Conservation (phyloP, 805 yeast genomes). For the Yarrowia sp. region DNA sequence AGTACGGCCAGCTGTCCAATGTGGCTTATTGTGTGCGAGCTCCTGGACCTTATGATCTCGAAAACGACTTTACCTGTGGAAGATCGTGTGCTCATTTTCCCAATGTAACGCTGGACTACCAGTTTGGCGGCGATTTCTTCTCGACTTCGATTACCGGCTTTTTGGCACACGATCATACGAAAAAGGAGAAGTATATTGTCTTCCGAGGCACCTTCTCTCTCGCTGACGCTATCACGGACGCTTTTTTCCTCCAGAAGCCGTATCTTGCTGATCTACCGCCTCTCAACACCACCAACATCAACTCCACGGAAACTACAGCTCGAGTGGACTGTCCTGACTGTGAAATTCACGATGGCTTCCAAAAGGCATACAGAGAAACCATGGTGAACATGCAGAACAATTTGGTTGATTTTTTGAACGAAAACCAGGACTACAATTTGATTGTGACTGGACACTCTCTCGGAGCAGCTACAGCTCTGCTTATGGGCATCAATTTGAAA, state of each 20-base stretch:
- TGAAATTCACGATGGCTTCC: constrained; percentile 17
- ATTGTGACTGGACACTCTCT: constrained; percentile 74
- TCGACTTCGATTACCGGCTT: constrained; percentile 13
- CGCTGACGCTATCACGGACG: constrained; percentile 13
- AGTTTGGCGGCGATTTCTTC: constrained; percentile 20
- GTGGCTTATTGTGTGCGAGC: constrained; percentile 13
- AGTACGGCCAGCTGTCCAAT: constrained; percentile 24
- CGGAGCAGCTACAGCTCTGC: constrained; percentile 71
- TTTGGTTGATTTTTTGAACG: not conserved
- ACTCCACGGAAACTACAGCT: not conserved
- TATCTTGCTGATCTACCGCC: constrained; percentile 13
- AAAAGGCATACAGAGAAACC: constrained; percentile 23
- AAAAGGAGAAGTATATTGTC: constrained; percentile 16
- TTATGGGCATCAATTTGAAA: constrained; percentile 65
- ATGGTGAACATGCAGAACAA: constrained; percentile 1
- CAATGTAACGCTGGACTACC: not conserved
- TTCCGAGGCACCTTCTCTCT: constrained; percentile 22
- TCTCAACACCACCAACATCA: constrained; percentile 4
- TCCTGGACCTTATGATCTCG: not conserved
- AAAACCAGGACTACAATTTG: constrained; percentile 57
- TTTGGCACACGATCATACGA: constrained; percentile 10
- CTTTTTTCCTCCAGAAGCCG: not conserved
- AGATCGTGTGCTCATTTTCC: constrained; percentile 1
- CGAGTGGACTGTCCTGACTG: constrained; percentile 2
- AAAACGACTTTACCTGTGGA: constrained; percentile 10